These are phyloP conservation scores for Phellopilus nigrolimitatus DNA, from an alignment of 1,284 basidiomycete species.

Conservation along the genomic window DNA sequence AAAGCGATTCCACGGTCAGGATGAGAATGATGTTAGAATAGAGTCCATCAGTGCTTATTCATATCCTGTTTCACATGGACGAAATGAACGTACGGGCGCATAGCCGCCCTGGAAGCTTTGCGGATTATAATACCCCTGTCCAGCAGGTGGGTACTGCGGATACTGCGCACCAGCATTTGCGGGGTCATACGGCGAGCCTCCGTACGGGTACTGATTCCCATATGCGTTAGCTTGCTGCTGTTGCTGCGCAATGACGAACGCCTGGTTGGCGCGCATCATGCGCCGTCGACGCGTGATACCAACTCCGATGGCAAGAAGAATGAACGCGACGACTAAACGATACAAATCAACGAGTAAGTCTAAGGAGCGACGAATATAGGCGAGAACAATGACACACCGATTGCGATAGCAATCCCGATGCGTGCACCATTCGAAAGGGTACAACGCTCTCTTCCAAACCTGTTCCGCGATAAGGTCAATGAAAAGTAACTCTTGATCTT, in stretches of 20 bases:
- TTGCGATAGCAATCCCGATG: constrained; percentile 29
- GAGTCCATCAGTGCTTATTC: neutral
- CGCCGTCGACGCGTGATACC: constrained; percentile 23
- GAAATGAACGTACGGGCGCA: constrained; percentile 8
- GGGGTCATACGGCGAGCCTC: constrained; percentile 9
- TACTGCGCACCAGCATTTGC: neutral
- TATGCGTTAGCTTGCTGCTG: constrained; percentile 4
- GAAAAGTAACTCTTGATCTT: neutral
- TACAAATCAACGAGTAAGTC: neutral
- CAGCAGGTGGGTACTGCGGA: constrained; percentile 13
- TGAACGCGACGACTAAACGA: constrained; percentile 13
- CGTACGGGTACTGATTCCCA: constrained; percentile 12
- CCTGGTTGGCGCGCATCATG: constrained; percentile 22
- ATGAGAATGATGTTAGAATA: neutral
- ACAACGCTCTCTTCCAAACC: constrained; percentile 25
- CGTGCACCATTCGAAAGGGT: constrained; percentile 26
- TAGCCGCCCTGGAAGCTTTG: constrained; percentile 1
- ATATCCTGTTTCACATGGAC: neutral
- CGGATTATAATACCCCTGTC: constrained; percentile 1
- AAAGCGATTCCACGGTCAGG: neutral
- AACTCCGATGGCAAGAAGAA: constrained; percentile 22
- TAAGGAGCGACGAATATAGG: neutral
- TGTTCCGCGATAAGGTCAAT: constrained; percentile 9
- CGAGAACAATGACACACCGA: constrained; percentile 22
- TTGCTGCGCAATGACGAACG: constrained; percentile 23